Evolutionary conservation across 2,329 filamentous ascomycete species (phyloP).

Genomic region (Stagonosporopsis cucurbitacearum): DNA sequence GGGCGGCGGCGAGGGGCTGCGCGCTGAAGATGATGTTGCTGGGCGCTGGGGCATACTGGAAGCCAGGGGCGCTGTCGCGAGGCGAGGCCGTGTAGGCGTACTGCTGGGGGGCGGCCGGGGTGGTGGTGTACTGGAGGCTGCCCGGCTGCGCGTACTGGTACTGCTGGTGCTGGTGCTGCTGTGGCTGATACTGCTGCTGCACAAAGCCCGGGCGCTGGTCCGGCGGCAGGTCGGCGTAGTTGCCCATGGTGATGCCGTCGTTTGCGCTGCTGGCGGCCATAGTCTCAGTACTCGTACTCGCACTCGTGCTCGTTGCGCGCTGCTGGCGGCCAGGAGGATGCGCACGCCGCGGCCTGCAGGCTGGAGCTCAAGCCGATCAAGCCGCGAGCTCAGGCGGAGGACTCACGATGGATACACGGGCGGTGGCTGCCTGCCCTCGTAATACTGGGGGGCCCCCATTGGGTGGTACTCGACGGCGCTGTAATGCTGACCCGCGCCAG

Average conservation of each 20-base stretch:
- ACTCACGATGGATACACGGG: constrained; percentile 46
- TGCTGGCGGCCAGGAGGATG: constrained; percentile 1
- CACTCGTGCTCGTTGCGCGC: constrained; percentile 3
- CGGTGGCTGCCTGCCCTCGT: constrained; percentile 51
- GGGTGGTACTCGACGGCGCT: constrained; percentile 11
- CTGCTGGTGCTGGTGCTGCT: constrained; percentile 27
- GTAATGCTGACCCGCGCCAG: constrained; percentile 18
- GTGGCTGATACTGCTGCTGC: constrained; percentile 31
- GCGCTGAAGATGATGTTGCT: constrained; percentile 53
- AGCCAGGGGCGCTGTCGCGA: constrained; percentile 30
- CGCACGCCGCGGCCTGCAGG: constrained; percentile 1
- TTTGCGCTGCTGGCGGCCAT: constrained; percentile 40
- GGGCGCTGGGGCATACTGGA: constrained; percentile 52
- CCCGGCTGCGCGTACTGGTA: constrained; percentile 28
- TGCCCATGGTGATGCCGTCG: constrained; percentile 51
- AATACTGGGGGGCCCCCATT: constrained; percentile 44
- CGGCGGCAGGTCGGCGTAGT: constrained; percentile 53
- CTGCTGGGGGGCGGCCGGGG: constrained; percentile 20
- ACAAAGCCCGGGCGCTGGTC: constrained; percentile 52
- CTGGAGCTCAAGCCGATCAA: constrained; percentile 1
- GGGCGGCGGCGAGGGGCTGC: constrained; percentile 38
- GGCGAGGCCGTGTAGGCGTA: constrained; percentile 39
- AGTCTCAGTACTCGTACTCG: constrained; percentile 30
- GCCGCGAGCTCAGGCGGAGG: constrained; percentile 5
- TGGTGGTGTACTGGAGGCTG: constrained; percentile 43